phyloP scores from a whole-genome alignment of 345 rosid species.

The Anacardium occidentale region DNA sequence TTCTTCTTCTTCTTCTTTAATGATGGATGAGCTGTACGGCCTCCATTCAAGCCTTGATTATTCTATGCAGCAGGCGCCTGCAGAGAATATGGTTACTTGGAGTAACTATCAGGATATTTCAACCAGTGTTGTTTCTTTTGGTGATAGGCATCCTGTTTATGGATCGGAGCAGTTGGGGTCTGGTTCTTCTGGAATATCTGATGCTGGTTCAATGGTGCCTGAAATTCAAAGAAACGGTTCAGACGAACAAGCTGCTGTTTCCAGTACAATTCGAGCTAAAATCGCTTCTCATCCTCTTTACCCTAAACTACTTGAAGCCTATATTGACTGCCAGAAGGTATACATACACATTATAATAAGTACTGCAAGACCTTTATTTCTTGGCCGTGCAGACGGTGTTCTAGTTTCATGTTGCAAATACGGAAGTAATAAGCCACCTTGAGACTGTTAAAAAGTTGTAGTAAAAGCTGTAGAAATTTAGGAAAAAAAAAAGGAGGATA shows the following conservation, averaged over 20 bases:
- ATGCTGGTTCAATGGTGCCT: conserved; percentile 41
- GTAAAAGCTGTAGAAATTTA: background rate
- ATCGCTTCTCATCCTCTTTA: conserved; percentile 59
- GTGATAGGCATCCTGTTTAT: conserved; percentile 19
- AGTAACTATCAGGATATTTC: conserved; percentile 10
- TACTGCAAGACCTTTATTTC: background rate
- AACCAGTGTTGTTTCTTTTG: conserved; percentile 9
- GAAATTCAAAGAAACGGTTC: conserved; percentile 26
- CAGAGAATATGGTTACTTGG: conserved; percentile 19
- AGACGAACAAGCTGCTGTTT: conserved; percentile 26
- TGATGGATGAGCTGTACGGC: conserved; percentile 41
- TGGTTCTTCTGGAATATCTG: conserved; percentile 43
- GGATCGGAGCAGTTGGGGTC: conserved; percentile 23
- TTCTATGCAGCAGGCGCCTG: conserved; percentile 13
- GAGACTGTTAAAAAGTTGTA: no score
- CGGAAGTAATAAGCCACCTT: no score
- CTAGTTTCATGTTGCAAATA: no score
- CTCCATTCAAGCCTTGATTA: conserved; percentile 23
- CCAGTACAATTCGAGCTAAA: conserved; percentile 41
- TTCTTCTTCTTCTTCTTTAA: background rate
- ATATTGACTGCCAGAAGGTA: conserved; percentile 61
- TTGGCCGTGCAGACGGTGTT: background rate
- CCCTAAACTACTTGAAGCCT: conserved; percentile 51
- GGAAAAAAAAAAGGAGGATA: background rate
- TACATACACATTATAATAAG: background rate